phyloP scores from a whole-genome alignment of 208 protist species.

The Trypanosoma melophagium region DNA sequence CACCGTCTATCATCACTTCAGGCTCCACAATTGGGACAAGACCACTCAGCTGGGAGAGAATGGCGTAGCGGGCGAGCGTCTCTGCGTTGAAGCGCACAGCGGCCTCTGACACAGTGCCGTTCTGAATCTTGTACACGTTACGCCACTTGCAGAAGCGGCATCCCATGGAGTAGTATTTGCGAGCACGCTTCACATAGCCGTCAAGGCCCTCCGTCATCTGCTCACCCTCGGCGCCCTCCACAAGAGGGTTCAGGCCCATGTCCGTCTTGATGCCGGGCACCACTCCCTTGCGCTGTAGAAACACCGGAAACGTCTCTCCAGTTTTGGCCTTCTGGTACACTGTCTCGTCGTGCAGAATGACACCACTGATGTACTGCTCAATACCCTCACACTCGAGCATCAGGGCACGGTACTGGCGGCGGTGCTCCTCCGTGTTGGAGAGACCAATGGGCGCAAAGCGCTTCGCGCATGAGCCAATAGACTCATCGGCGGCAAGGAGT shows the following conservation, averaged over 20 bases:
- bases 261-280: constrained; percentile 96
- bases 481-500: constrained; percentile 96
- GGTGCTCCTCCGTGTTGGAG: constrained; percentile 94
- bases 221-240: constrained; percentile 90
- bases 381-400: constrained; percentile 78
- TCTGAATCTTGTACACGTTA: constrained; percentile 93
- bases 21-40: constrained; percentile 98
- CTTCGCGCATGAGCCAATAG: constrained; percentile 93
- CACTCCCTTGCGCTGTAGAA: constrained; percentile 82
- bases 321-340: constrained; percentile 90
- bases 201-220: constrained; percentile 95
- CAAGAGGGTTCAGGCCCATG: constrained; percentile 69
- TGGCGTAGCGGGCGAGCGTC: constrained; percentile 93
- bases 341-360: constrained; percentile 97
- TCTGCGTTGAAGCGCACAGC: constrained; percentile 93
- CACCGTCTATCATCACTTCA: constrained; percentile 96
- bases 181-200: constrained; percentile 85
- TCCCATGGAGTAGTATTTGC: constrained; percentile 94
- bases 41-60: constrained; percentile 94
- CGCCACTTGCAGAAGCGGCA: constrained; percentile 98
- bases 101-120: constrained; percentile 85
- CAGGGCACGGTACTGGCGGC: constrained; percentile 93
- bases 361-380: constrained; percentile 94
- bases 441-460: constrained; percentile 94
- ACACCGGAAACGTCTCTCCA: constrained; percentile 86